Conservation (phyloP, 345 rosid species). For the Sisymbrium altissimum region DNA sequence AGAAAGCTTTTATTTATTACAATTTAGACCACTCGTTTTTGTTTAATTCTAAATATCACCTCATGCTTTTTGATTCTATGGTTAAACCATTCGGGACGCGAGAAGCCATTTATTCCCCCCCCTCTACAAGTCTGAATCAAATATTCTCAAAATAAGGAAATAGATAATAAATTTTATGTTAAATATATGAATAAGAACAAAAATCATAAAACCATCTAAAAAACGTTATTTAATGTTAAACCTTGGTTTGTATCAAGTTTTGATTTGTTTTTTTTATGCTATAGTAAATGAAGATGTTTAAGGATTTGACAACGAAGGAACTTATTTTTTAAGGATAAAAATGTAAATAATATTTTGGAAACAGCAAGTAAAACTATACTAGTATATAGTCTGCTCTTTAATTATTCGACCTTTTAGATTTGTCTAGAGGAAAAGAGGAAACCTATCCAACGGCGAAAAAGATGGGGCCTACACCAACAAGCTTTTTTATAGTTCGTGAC, state of each 20-base stretch:
- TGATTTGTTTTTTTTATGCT: not conserved
- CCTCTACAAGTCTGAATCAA: too few species aligned
- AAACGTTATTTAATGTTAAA: too few species aligned
- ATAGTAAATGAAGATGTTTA: not conserved
- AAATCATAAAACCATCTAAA: not conserved
- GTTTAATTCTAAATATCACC: not conserved
- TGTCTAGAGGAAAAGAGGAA: not conserved
- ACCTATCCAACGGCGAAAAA: slow-evolving; percentile 10
- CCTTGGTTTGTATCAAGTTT: not conserved
- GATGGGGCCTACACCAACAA: slow-evolving; percentile 8
- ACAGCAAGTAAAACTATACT: not conserved
- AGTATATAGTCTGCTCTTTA: too few species aligned
- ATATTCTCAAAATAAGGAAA: not conserved
- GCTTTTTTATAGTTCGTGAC: slow-evolving; percentile 12
- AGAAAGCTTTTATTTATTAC: slow-evolving; percentile 3
- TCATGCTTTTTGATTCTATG: not conserved
- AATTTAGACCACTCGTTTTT: not conserved
- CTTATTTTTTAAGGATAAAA: not conserved
- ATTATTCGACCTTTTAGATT: not conserved
- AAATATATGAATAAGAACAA: not conserved
- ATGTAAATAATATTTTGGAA: not conserved
- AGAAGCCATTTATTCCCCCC: not conserved
- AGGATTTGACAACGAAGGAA: not conserved
- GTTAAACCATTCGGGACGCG: not conserved
- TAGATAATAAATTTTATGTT: not conserved